Evolutionary conservation across 2,329 filamentous ascomycete genomes (phyloP).

Genomic region (Magnaporthiopsis rhizophila): DNA sequence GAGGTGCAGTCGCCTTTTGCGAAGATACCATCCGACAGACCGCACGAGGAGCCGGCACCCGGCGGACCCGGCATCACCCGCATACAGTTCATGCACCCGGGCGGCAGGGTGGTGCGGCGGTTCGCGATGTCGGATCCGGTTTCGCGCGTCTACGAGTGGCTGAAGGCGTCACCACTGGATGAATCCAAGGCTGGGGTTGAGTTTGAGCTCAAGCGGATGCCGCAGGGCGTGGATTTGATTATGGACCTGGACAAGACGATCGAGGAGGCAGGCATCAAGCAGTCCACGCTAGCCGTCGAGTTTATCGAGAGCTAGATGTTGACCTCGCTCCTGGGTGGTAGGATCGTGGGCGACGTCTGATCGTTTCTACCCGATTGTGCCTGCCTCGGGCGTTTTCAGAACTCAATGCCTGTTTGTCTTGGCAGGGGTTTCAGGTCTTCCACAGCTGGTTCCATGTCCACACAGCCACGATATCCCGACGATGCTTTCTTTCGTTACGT

Average conservation of each 20-base stretch:
- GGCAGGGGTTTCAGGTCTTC: no score
- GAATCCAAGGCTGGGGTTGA: conserved; percentile 68
- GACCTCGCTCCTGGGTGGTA: not conserved
- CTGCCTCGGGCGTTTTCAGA: no score
- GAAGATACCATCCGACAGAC: conserved; percentile 60
- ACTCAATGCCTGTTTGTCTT: no score
- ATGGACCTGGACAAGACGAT: conserved; percentile 66
- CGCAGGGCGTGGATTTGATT: conserved; percentile 71
- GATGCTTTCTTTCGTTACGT: not conserved
- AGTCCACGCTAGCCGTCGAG: conserved; percentile 93
- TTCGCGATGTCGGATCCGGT: conserved; percentile 73
- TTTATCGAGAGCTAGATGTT: conserved; percentile 44
- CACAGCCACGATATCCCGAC: not conserved
- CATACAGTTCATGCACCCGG: conserved; percentile 86
- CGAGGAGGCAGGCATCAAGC: conserved; percentile 76
- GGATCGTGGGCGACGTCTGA: no score
- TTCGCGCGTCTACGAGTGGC: conserved; percentile 85
- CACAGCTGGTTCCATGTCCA: no score
- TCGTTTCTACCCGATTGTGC: no score
- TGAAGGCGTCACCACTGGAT: conserved; percentile 77
- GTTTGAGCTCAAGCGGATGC: conserved; percentile 84
- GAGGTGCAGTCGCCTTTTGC: conserved; percentile 47
- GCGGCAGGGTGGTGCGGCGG: conserved; percentile 77
- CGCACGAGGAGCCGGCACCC: conserved; percentile 70
- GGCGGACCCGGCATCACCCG: conserved; percentile 68